Base-by-base conservation (phyloP, 495 filamentous ascomycete genomes). In the Darksidea phi region DNA sequence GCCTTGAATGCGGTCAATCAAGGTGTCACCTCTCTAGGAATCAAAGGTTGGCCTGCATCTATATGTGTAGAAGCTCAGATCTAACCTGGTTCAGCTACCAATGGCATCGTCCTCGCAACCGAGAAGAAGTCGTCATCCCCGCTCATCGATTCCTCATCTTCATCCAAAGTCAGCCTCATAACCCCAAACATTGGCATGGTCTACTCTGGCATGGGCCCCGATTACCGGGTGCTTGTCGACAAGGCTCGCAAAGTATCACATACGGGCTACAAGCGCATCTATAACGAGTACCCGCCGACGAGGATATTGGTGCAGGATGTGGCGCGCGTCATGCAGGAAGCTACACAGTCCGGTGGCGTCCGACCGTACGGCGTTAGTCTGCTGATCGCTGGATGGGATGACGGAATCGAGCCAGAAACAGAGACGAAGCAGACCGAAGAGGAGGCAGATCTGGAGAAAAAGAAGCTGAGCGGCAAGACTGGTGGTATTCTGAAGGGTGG, bases 161-260 rank as follows among this genome's bases (percentile, higher is more conserved):
- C 95, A 70, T 94, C 93, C 72, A 99, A 99, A 80, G 89, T 99
- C 81, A 94, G 89, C 74, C 84, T 94, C 69, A 89, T 99, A 79
- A 97, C 95, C 42, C 94, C 94, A 62, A 91, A 99, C 82, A 97
- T 97, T 78, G 95, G 95, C 74, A 97, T 97, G 95, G 95, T 99
- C 70, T 99, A 99, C 79, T 88, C 89, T 21, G 94, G 94, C 73
- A 99, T 98, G 94, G 91, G 95, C 17, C 94, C 94, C 51, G 95
- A 99, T 77, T 99, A 97, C 79, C 86, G 94, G 68, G 90, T 97
- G 45, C 84, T 99, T 46, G 95, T 96, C 59, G 94, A 99, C 79
- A 91, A 89, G 74, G 95, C 94, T 61, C 91, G 94, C 66, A 97
- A 97, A 77, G 94, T 97, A 57, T 94, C 90, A n/a, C 95, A 99